These are phyloP conservation scores for Penicillium subrubescens DNA, from an alignment of 495 filamentous ascomycete species.

Conservation along the genomic window DNA sequence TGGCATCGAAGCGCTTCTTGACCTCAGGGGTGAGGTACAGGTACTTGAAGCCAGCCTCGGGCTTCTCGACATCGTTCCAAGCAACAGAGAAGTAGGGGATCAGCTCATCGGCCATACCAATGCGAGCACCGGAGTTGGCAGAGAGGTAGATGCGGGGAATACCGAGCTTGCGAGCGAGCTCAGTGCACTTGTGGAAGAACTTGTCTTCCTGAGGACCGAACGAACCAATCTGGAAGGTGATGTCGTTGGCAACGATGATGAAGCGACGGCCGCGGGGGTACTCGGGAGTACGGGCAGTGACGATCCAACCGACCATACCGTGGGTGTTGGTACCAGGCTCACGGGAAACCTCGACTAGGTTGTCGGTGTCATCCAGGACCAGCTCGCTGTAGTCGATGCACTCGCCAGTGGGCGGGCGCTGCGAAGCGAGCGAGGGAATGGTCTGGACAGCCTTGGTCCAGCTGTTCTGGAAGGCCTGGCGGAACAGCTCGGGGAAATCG, in stretches of 20 bases:
- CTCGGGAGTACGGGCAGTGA: conserved; percentile 97
- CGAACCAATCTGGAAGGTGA: conserved; percentile 97
- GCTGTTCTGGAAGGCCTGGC: conserved; percentile 95
- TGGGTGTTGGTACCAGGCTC: conserved; percentile 93
- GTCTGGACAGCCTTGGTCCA: conserved; percentile 76
- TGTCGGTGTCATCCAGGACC: conserved; percentile 90
- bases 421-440: conserved; percentile 70
- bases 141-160: conserved; percentile 97
- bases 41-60: conserved; percentile 95
- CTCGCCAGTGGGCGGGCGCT: conserved; percentile 82
- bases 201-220: conserved; percentile 96
- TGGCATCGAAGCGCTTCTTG: conserved; percentile 86
- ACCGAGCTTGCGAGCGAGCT: conserved; percentile 87
- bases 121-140: conserved; percentile 98
- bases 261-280: conserved; percentile 92
- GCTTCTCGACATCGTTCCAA: conserved; percentile 85
- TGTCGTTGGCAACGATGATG: conserved; percentile 97
- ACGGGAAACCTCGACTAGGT: conserved; percentile 85
- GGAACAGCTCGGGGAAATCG: conserved; percentile 99
- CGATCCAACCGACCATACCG: conserved; percentile 98
- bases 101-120: conserved; percentile 94
- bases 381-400: conserved; percentile 96
- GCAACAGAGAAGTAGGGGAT: conserved; percentile 96
- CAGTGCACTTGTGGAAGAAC: conserved; percentile 99
- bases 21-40: conserved; percentile 89